Evolutionary conservation across 441 rosid species (phyloP).

Genomic region (Adansonia gregorii): DNA sequence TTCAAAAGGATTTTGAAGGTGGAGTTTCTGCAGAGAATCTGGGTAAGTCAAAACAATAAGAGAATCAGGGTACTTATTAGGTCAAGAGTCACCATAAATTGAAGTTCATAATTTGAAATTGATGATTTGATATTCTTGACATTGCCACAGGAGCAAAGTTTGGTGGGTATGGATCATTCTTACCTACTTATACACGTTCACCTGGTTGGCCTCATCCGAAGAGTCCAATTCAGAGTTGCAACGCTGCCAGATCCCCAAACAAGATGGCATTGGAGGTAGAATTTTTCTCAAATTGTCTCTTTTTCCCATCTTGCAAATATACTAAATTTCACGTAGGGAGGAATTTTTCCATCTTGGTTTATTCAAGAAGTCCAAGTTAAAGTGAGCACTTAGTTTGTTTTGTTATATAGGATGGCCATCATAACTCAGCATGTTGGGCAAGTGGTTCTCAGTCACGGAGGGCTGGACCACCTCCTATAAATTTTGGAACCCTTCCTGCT

Average conservation of each 20-base stretch:
- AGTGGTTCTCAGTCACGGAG: slow-evolving; percentile 46
- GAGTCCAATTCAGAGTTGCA: slow-evolving; percentile 58
- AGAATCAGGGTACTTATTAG: slow-evolving; percentile 39
- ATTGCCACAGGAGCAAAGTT: slow-evolving; percentile 77
- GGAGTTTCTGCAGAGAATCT: slow-evolving; percentile 74
- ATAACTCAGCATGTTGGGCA: slow-evolving; percentile 42
- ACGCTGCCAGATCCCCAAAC: slow-evolving; percentile 63
- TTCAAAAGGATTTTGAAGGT: slow-evolving; percentile 82
- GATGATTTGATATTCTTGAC: slow-evolving; percentile 32
- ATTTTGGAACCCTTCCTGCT: slow-evolving; percentile 40
- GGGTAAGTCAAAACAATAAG: slow-evolving; percentile 53
- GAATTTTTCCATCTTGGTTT: slow-evolving; percentile 24
- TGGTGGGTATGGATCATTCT: slow-evolving; percentile 99
- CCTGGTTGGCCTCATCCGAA: slow-evolving; percentile 70
- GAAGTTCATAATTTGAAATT: slow-evolving; percentile 37
- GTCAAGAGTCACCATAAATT: slow-evolving; percentile 30
- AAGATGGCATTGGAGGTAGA: slow-evolving; percentile 66
- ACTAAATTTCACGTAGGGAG: neutral
- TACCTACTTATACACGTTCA: slow-evolving; percentile 81
- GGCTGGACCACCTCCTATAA: slow-evolving; percentile 46
- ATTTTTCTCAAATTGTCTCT: slow-evolving; percentile 1
- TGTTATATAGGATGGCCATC: slow-evolving; percentile 54
- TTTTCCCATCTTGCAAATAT: no score
- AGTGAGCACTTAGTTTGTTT: slow-evolving; percentile 32
- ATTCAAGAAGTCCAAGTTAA: slow-evolving; percentile 25